Evolutionary conservation across 768 basidiomycete species (phyloP), one percentile per base, ranked within the genome.

Genomic region (Suillus americanus): DNA sequence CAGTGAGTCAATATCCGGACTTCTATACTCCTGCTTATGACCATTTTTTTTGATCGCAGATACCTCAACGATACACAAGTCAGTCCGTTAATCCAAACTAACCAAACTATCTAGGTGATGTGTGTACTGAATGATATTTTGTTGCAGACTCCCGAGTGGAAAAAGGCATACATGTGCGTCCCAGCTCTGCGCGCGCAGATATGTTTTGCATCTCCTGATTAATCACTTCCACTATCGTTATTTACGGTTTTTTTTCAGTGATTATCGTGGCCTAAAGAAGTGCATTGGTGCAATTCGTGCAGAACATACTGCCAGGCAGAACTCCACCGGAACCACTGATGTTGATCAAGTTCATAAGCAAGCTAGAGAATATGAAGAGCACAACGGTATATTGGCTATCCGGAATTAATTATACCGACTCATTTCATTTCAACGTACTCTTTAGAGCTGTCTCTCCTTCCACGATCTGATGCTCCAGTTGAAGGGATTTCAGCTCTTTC

Each of bases 51-150:
- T 20, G 60, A 60, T 40, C 18, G 14, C 64, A 91, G 90, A 66
- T 87, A 90, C 73, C 79, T 91, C n/a, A 79, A 85, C 68, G 89
- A 91, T 70, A 87, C 85, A 1, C 88, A 89, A 81, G 90, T 85
- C 66, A 54, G 72, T 64, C n/a, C 40, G 16, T 16, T 3, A 35
- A 9, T n/a, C 12, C 41, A 35, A 9, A 18, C 37, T 10, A 60
- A 23, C 33, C 10, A 43, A 23, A 7, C 41, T 61, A 30, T 14
- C 43, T 38, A 38, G 35, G 45, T 41, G 37, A 25, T 37, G 13
- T 2, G 2, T 41, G 12, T 63, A 40, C 37, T 61, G 55, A 67
- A 56, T 50, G 33, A 62, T 35, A 40, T 25, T 30, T 37, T 62
- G 14, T 62, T 63, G 8, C 55, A 92, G 91, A 86, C 83, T 37